These are phyloP conservation scores for Scedosporium minutisporum DNA, from an alignment of 2,329 filamentous ascomycete genomes.

Conservation along the genomic window DNA sequence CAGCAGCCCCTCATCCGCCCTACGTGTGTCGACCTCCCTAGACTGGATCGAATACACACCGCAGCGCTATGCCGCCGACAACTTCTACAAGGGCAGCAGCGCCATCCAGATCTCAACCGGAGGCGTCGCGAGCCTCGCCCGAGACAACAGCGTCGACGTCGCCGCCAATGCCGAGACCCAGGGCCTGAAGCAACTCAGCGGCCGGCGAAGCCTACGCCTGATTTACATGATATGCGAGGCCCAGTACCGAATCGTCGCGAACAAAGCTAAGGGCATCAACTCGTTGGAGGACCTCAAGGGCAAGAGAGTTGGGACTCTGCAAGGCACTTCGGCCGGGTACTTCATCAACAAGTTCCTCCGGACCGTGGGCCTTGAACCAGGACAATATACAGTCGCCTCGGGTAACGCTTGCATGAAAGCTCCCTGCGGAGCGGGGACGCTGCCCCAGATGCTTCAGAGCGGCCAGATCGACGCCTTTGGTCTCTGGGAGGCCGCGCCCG, in stretches of 20 bases:
- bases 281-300: slow-evolving; percentile 8
- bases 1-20: not conserved
- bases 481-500: slow-evolving; percentile 7
- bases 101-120: slow-evolving; percentile 4
- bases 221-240: slow-evolving; percentile 10
- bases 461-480: slow-evolving; percentile 9
- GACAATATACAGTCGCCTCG: slow-evolving; percentile 6
- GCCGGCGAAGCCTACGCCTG: slow-evolving; percentile 7
- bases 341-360: slow-evolving; percentile 7
- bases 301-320: slow-evolving; percentile 8
- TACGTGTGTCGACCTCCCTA: slow-evolving; percentile 19
- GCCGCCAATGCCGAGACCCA: slow-evolving; percentile 11
- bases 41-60: slow-evolving; percentile 23
- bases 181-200: slow-evolving; percentile 3
- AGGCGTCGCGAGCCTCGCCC: slow-evolving; percentile 7
- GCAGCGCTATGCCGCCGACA: slow-evolving; percentile 13
- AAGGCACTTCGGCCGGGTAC: slow-evolving; percentile 9
- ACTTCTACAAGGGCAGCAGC: slow-evolving; percentile 9
- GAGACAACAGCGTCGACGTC: slow-evolving; percentile 7
- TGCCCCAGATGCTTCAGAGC: slow-evolving; percentile 1
- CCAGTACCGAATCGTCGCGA: slow-evolving; percentile 10
- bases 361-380: slow-evolving; percentile 3
- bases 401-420: slow-evolving; percentile 3
- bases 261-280: slow-evolving; percentile 1
- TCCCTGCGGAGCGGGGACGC: slow-evolving; percentile 6